phyloP scores from a whole-genome alignment of 2,329 filamentous ascomycete genomes.

The Fonsecaea monophora region DNA sequence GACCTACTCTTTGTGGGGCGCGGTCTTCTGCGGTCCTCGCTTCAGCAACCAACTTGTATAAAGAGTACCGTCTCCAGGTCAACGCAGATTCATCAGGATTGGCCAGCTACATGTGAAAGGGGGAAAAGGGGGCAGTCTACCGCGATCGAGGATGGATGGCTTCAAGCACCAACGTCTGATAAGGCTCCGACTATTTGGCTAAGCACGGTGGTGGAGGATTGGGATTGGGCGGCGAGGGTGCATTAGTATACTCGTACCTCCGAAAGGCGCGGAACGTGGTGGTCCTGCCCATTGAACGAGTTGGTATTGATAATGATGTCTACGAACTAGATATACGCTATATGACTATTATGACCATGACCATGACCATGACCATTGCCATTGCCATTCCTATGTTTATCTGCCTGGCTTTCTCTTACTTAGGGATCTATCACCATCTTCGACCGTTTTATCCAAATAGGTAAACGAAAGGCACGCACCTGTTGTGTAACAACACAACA shows the following conservation, averaged over 20 bases:
- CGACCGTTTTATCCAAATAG: neutral
- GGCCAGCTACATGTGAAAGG: neutral
- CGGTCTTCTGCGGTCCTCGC: slow-evolving; percentile 10
- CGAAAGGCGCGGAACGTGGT: too few species aligned
- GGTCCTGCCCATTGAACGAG: neutral
- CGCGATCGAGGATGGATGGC: neutral
- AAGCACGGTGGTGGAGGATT: neutral
- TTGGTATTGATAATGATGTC: slow-evolving; percentile 1
- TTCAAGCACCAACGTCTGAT: neutral
- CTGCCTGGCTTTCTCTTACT: neutral
- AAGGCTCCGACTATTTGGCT: neutral
- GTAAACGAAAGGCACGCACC: neutral
- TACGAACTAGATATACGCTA: neutral
- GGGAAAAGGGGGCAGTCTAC: neutral
- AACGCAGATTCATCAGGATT: neutral
- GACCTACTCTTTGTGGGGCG: slow-evolving; percentile 12
- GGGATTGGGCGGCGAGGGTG: neutral
- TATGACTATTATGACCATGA: neutral
- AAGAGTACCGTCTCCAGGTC: neutral
- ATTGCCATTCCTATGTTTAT: neutral
- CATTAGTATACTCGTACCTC: neutral
- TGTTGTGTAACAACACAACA: neutral
- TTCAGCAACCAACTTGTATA: too few species aligned
- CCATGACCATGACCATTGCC: neutral
- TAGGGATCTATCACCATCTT: neutral